Base-by-base conservation (phyloP, 2,329 filamentous ascomycete species). In the Colletotrichum coccodes region DNA sequence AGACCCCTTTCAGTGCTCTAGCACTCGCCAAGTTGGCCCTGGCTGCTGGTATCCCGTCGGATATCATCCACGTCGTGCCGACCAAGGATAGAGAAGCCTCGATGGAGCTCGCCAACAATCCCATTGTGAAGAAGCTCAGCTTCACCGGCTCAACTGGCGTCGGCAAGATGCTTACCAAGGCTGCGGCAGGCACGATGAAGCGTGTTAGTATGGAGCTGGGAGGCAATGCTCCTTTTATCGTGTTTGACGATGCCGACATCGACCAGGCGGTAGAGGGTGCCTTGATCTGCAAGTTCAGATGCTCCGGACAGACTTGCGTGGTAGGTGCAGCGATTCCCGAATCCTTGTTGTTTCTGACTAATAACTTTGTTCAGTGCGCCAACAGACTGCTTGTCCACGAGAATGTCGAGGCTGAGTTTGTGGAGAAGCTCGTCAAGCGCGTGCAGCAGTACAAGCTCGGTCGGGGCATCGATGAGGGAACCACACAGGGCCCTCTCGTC, bases 131-230 rank as follows among this genome's bases (percentile, higher is more conserved):
- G 76, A 93, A 94, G 78, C 85, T 93, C 30, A 92, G 90, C 5
- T 94, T 94, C 76, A 94, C 92, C 1, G 92, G 92, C 23, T 93
- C 71, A 14, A 84, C 82, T 0, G 72, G 75, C 5, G 80, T 83
- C 18, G 82, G 82, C 12, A 80, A 78, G 70, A 73, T 82, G 40
- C 84, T 93, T 47, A 92, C 93, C 89, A 91, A 90, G 81, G 91
- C 93, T 76, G 88, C 89, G 2, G 83, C 91, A 0, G 85, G 86
- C 12, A 93, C 90, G 0, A 79, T 93, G 53, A 93, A 94, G 85
- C 93, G 93, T 77, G 84, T 93, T 1, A 91, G 89, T 1, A 92
- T 93, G 75, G 91, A 94, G 75, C 85, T 94, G 6, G 91, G 91
- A 36, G 91, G 91, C 26, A 94, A 93, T 75, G 90, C 91, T 0